These are phyloP conservation scores for Peronospora destructor DNA, from an alignment of 352 stramenopile species.

Conservation along the genomic window DNA sequence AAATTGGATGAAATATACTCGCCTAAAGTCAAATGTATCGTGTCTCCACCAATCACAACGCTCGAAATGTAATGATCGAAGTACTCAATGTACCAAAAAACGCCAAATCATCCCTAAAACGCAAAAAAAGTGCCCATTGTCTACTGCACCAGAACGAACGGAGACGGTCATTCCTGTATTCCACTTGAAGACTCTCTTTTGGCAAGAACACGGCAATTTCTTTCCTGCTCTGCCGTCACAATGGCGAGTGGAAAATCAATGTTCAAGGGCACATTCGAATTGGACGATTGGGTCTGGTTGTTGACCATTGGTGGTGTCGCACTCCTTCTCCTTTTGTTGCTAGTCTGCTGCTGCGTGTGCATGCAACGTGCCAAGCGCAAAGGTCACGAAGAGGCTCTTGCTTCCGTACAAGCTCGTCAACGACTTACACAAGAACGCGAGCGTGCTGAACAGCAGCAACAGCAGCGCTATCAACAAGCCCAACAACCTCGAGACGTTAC, in stretches of 20 bases:
- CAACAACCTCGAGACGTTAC: conserved; percentile 30
- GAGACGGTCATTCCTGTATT: neutral
- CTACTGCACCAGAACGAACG: too few relatives aligned
- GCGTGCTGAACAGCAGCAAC: conserved; percentile 27
- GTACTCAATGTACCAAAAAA: too few relatives aligned
- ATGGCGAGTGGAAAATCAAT: conserved; percentile 43
- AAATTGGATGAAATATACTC: too few relatives aligned
- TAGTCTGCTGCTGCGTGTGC: conserved; percentile 74
- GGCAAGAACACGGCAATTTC: neutral
- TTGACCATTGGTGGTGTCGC: conserved; percentile 46
- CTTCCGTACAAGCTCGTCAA: conserved; percentile 47
- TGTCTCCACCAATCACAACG: too few relatives aligned
- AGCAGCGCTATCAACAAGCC: conserved; percentile 43
- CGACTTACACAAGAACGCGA: conserved; percentile 39
- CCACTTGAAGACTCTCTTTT: neutral
- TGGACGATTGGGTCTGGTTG: conserved; percentile 82
- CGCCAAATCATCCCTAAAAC: too few relatives aligned
- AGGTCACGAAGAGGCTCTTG: conserved; percentile 56
- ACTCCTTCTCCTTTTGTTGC: conserved; percentile 57
- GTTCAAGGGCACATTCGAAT: conserved; percentile 67
- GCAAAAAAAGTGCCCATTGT: too few relatives aligned
- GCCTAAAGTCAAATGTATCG: too few relatives aligned
- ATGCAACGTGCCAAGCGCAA: conserved; percentile 74
- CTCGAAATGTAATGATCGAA: too few relatives aligned
- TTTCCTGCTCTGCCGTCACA: neutral